Evolutionary conservation across 2,329 filamentous ascomycete genomes (phyloP).

Genomic region (Xylariaceae sp.): DNA sequence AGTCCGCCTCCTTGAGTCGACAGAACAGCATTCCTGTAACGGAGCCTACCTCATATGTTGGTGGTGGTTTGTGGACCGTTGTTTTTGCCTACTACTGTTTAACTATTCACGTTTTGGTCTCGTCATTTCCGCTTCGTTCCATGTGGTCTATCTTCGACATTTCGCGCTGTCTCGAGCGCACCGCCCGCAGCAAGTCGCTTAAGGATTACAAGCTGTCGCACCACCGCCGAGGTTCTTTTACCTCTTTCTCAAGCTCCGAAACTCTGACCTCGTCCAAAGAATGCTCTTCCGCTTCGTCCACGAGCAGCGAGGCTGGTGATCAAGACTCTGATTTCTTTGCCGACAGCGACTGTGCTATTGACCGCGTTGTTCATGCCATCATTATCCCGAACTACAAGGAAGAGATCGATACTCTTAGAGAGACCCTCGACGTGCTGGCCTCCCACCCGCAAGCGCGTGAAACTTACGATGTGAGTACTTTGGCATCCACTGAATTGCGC

Average conservation of each 20-base stretch:
- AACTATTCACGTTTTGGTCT: conserved; percentile 60
- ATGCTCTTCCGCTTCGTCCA: conserved; percentile 35
- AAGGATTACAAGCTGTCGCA: conserved; percentile 45
- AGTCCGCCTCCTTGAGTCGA: conserved; percentile 35
- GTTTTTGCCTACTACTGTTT: conserved; percentile 63
- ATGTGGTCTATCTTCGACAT: conserved; percentile 59
- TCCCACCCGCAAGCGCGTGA: conserved; percentile 60
- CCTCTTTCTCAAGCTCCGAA: conserved; percentile 54
- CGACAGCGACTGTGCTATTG: conserved; percentile 41
- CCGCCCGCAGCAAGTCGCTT: conserved; percentile 42
- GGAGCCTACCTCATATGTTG: conserved; percentile 31
- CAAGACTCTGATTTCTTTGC: conserved; percentile 44
- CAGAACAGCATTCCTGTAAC: conserved; percentile 28
- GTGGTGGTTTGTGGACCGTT: conserved; percentile 48
- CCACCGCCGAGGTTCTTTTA: conserved; percentile 49
- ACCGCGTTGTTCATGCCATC: conserved; percentile 59
- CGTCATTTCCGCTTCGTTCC: conserved; percentile 59
- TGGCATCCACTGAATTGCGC: no score
- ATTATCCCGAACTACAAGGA: conserved; percentile 73
- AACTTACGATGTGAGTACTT: conserved; percentile 66
- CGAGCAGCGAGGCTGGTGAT: conserved; percentile 50
- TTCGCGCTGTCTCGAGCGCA: conserved; percentile 46
- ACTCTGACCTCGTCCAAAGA: conserved; percentile 47
- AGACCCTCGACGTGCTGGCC: conserved; percentile 65
- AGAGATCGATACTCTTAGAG: conserved; percentile 62